Evolutionary conservation across 169 alveolate species (phyloP).

Genomic region (Plasmodium cynomolgi): DNA sequence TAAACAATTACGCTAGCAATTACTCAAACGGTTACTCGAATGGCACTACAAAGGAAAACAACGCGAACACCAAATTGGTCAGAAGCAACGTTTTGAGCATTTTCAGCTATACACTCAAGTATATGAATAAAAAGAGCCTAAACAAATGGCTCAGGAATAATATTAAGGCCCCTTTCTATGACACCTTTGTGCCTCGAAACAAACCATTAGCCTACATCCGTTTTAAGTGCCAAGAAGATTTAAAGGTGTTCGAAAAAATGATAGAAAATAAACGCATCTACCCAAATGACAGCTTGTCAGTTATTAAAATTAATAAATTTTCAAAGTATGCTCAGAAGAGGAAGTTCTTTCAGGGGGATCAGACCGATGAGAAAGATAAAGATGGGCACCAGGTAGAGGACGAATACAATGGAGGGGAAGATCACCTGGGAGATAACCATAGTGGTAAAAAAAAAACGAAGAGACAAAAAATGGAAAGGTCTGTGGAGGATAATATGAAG

Average conservation of each 20-base stretch:
- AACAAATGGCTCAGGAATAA: constrained; percentile 69
- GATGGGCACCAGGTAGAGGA: background rate
- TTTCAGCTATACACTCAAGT: constrained; percentile 70
- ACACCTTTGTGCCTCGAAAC: constrained; percentile 53
- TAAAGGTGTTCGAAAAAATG: constrained; percentile 58
- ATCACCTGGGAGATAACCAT: background rate
- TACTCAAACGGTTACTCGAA: background rate
- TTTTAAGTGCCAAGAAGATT: constrained; percentile 30
- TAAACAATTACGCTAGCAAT: constrained; percentile 31
- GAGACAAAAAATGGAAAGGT: background rate
- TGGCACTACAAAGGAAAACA: background rate
- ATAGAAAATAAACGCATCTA: constrained; percentile 71
- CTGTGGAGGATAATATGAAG: background rate
- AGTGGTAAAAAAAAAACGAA: background rate
- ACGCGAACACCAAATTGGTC: constrained; percentile 13
- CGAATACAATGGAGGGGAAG: background rate
- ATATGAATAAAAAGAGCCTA: constrained; percentile 66
- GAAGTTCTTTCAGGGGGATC: constrained; percentile 2
- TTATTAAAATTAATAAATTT: constrained; percentile 47
- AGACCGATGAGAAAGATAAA: background rate
- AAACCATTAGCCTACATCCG: constrained; percentile 65
- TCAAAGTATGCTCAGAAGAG: constrained; percentile 25
- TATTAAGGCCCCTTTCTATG: constrained; percentile 62
- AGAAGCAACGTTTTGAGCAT: constrained; percentile 55
- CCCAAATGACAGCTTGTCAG: constrained; percentile 49